Base-by-base conservation (phyloP, 2,329 filamentous ascomycete genomes). In the Parastagonospora avenae region DNA sequence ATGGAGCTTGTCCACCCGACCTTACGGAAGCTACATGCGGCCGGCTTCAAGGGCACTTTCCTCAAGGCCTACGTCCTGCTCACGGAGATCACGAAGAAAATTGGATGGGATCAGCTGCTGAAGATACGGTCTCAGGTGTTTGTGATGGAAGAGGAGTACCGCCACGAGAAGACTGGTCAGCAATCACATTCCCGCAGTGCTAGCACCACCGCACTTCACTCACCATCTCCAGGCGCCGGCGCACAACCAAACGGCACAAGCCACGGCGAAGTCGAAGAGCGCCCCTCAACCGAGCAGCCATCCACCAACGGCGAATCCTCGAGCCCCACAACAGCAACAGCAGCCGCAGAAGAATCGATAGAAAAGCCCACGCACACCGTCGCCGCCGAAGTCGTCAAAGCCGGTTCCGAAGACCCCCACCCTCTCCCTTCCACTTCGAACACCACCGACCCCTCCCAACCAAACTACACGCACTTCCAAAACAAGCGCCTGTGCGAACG, bases 131-230 rank as follows among this genome's bases (percentile, higher is more conserved):
- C 93, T 77, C 92, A 93, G 57, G 94, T 99, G 1, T 99, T 99
- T 64, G 94, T 99, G 42, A 99, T 99, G 94, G 94, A 99, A 73
- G 94, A 99, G 68, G 94, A 99, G 74, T 99, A 99, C 71, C 86
- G 94, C 42, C 89, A 88, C 49, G 94, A 97, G 76, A 91, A 90
- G 74, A 52, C 73, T 75, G 52, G 67, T 6, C 58, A 58, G 36
- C 52, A 58, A 36, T 49, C 62, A 14, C 58, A 69, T 57, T 87
- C 86, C 64, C 85, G 89, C 38, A 92, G 89, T 70, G 84, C 92
- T 42, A 94, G 91, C 77, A 90, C 88, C 38, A 88, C 92, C 60
- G 89, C 86, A 42, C 79, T 96, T 39, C 86, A 88, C 38, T 87
- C 87, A 24, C 88, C 90, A 28, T 77, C 54, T n/a, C 71, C 74